Conservation (phyloP, 2,329 filamentous ascomycete genomes). For the Colletotrichum theobromicola region DNA sequence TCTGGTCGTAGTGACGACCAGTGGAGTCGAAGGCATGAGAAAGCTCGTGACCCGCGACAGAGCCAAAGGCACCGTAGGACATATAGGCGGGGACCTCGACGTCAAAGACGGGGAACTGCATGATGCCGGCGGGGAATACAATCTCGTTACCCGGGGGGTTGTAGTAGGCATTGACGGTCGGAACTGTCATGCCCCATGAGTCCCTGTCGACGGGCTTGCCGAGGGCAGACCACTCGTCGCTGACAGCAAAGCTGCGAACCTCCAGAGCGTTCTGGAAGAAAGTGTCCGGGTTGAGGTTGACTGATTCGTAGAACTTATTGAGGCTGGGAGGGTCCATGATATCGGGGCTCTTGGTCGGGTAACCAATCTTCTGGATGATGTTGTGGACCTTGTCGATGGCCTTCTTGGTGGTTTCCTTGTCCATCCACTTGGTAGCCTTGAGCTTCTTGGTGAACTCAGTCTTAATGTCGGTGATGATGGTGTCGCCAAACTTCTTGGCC, state of each 20-base stretch:
- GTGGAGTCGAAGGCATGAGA: conserved; percentile 74
- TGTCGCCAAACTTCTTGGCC: conserved; percentile 70
- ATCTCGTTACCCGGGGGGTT: conserved; percentile 70
- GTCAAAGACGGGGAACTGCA: conserved; percentile 72
- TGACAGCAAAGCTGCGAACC: conserved; percentile 51
- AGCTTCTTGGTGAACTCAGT: conserved; percentile 67
- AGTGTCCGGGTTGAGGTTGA: conserved; percentile 53
- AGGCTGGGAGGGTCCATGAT: conserved; percentile 63
- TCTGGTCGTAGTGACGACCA: conserved; percentile 68
- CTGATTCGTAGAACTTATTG: conserved; percentile 58
- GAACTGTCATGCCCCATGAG: conserved; percentile 64
- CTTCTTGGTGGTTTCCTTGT: conserved; percentile 60
- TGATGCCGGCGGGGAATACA: conserved; percentile 71
- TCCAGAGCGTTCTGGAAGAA: conserved; percentile 65
- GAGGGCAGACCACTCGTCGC: conserved; percentile 60
- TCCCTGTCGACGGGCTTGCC: conserved; percentile 65
- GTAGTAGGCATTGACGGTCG: conserved; percentile 72
- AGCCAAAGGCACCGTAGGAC: conserved; percentile 72
- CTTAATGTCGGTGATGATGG: conserved; percentile 75
- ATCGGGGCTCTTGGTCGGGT: conserved; percentile 66
- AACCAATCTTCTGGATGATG: conserved; percentile 73
- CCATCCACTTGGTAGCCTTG: conserved; percentile 67
- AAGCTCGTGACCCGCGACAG: conserved; percentile 71
- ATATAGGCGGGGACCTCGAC: conserved; percentile 67
- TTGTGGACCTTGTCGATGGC: conserved; percentile 70